A percentile compares a stretch with the other conserved stretches of the same genome.
Evolutionary conservation across 306 rosid genomes (phyloP).

Genomic region (Trifolium repens): DNA sequence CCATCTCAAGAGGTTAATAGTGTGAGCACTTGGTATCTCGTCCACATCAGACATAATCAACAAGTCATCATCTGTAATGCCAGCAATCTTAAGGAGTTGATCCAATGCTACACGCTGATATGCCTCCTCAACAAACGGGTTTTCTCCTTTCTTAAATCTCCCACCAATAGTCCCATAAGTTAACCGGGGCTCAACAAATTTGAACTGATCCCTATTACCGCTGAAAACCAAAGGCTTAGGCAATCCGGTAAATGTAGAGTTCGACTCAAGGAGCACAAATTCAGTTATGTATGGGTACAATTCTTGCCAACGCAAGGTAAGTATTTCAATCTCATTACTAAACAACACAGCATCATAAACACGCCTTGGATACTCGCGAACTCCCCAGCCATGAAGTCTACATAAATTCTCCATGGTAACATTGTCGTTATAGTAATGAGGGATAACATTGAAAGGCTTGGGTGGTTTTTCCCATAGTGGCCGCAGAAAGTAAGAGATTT

Average conservation of each 20-base stretch:
- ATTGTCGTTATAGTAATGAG: constrained; percentile 90
- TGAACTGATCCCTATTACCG: constrained; percentile 62
- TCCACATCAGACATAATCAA: constrained; percentile 99
- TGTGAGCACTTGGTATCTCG: constrained; percentile 98
- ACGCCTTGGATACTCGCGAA: constrained; percentile 90
- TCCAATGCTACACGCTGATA: constrained; percentile 94
- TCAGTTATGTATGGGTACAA: constrained; percentile 84
- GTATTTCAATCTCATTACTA: constrained; percentile 91
- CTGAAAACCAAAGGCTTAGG: constrained; percentile 76
- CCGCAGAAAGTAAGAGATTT: constrained; percentile 95
- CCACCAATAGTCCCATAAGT: constrained; percentile 85
- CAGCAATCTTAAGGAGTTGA: constrained; percentile 84
- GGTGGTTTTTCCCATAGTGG: constrained; percentile 98
- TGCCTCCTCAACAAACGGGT: constrained; percentile 98
- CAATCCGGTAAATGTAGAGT: constrained; percentile 89
- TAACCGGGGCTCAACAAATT: constrained; percentile 78
- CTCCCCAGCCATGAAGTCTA: constrained; percentile 95
- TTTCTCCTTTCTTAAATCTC: constrained; percentile 84
- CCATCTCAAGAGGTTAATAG: constrained; percentile 92
- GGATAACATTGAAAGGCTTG: constrained; percentile 76
- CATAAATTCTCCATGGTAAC: constrained; percentile 89
- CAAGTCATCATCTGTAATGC: constrained; percentile 91
- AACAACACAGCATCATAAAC: constrained; percentile 96
- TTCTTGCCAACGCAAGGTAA: constrained; percentile 88
- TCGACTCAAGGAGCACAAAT: constrained; percentile 93